Evolutionary conservation across 305 asterid genomes (phyloP), one percentile per base, ranked within the genome.

Genomic region (Fraxinus velutina): DNA sequence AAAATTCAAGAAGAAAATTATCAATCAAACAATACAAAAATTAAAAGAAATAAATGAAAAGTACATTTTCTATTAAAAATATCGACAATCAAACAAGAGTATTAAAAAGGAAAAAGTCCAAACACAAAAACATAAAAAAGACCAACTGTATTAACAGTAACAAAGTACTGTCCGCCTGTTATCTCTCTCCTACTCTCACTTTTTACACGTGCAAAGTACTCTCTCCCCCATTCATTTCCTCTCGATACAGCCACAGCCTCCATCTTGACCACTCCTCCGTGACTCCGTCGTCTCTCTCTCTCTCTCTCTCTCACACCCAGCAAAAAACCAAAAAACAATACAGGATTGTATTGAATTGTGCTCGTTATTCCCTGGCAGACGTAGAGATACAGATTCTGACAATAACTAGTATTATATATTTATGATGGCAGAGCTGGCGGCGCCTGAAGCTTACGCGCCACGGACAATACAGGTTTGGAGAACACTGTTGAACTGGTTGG

Each of bases 401-500:
- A 64, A 64, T 64, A 24, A 64, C 6, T 68, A 68, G 74, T 81
- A 30, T 77, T 70, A 13, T 9, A 70, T 30, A 70, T 70, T 29
- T 30, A 70, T 29, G 21, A 91, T 93, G 99, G 97, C 91, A 85
- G 97, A 92, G 93, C 89, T 94, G 88, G 92, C 97, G 78, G 90
- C 92, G 83, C 89, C 90, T 78, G 97, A 89, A 50, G 92, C 91
- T 32, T 91, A 92, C 92, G 91, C 97, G 82, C 97, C 97, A 80
- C 92, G 93, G 88, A 91, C 93, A 77, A 77, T 91, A 44, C 95
- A 90, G 87, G 91, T 90, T 44, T 96, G 99, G 99, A 88, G 95
- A 82, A 83, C 94, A 55, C 90, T 96, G 74, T 81, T 96, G 76
- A 92, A 91, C 92, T 96, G 98, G 97, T 78, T 96, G 71, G 89